These are phyloP conservation scores for Dendrostoma leiphaemia DNA, from an alignment of 2,329 filamentous ascomycete species.

Conservation along the genomic window DNA sequence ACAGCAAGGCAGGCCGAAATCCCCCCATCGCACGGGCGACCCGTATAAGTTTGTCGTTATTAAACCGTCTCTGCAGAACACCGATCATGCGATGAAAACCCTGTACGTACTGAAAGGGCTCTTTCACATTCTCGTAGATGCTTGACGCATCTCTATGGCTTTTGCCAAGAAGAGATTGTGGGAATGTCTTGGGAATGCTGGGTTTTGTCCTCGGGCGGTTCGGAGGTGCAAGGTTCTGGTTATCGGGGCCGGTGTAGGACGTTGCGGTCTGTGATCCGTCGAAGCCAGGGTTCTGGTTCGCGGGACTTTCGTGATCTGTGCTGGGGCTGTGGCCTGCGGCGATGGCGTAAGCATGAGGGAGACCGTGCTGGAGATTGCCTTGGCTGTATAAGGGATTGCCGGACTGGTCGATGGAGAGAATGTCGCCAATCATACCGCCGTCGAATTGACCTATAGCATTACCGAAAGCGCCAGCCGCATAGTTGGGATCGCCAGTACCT, in stretches of 20 bases:
- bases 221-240: conserved; percentile 22
- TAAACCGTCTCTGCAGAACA: conserved; percentile 74
- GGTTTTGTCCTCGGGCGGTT: conserved; percentile 44
- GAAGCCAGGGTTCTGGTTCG: conserved; percentile 48
- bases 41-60: conserved; percentile 65
- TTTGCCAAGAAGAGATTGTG: conserved; percentile 55
- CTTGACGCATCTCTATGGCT: conserved; percentile 71
- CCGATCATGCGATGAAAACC: conserved; percentile 88
- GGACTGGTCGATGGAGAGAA: conserved; percentile 49
- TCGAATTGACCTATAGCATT: conserved; percentile 50
- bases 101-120: conserved; percentile 86
- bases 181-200: conserved; percentile 40
- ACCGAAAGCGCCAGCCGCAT: conserved; percentile 47
- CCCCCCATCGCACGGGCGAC: conserved; percentile 87
- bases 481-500: conserved; percentile 36
- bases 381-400: conserved; percentile 49
- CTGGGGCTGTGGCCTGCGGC: conserved; percentile 62
- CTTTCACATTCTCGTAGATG: conserved; percentile 85
- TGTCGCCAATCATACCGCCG: conserved; percentile 51
- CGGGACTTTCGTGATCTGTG: conserved; percentile 62
- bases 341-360: conserved; percentile 65
- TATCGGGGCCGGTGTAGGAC: conserved; percentile 26
- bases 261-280: conserved; percentile 53
- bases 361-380: conserved; percentile 58
- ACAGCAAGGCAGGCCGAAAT: conserved; percentile 90